These are phyloP conservation scores for Candida frijolesensis DNA, from an alignment of 1,139 yeast species.

Conservation along the genomic window DNA sequence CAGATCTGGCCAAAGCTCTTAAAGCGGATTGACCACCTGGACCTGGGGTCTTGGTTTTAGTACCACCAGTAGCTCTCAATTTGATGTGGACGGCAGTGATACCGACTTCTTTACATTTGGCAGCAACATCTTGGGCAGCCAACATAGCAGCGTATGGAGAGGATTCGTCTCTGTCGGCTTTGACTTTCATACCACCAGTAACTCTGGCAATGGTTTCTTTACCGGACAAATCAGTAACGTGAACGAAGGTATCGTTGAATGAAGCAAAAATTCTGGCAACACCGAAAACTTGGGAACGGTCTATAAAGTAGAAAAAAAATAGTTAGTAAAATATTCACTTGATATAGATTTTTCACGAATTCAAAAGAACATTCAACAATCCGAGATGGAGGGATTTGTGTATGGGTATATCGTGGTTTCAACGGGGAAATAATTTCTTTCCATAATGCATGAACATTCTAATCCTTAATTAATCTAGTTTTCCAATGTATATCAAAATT, in stretches of 20 bases:
- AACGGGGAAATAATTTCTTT: not conserved
- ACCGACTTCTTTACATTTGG: constrained; percentile 98
- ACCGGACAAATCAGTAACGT: constrained; percentile 99
- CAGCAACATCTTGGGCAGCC: constrained; percentile 99
- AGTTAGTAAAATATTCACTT: constrained; percentile 10
- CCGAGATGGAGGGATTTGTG: not conserved
- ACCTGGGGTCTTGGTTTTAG: constrained; percentile 99
- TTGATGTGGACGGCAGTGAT: constrained; percentile 99
- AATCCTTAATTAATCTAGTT: not conserved
- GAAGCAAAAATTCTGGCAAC: constrained; percentile 99
- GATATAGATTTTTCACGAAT: not conserved
- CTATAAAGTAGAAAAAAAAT: constrained; percentile 7
- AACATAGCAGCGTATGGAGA: constrained; percentile 99
- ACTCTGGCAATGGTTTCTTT: constrained; percentile 99
- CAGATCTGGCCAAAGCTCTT: constrained; percentile 99
- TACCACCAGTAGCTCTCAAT: constrained; percentile 99
- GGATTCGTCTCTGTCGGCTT: constrained; percentile 99
- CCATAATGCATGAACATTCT: not conserved
- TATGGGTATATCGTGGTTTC: not conserved
- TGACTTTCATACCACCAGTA: constrained; percentile 99
- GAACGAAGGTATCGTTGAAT: constrained; percentile 99
- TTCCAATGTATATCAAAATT: too few species aligned
- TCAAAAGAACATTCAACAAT: not conserved
- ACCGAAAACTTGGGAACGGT: constrained; percentile 86
- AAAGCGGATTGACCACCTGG: constrained; percentile 99